phyloP scores from a whole-genome alignment of 73 alveolate genomes.

The Breviolum minutum region DNA sequence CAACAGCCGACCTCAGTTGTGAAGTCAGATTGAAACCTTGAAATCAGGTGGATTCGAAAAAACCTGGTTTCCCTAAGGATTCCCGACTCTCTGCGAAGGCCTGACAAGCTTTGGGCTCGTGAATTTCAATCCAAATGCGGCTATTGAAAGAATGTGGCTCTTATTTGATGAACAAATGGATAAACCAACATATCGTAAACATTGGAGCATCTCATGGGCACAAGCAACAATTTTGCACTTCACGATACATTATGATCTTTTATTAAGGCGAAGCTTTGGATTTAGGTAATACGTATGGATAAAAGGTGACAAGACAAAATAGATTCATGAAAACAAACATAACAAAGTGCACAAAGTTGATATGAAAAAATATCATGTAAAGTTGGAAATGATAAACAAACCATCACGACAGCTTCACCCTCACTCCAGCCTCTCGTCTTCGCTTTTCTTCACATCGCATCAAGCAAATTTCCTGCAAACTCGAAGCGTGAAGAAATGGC shows the following conservation, averaged over 20 bases:
- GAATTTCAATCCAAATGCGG: not conserved
- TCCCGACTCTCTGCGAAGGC: conserved; percentile 83
- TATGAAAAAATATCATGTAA: not conserved
- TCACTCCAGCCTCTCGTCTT: conserved; percentile 61
- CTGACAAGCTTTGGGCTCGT: not conserved
- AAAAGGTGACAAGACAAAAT: too few relatives aligned
- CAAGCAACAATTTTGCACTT: too few relatives aligned
- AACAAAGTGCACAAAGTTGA: not conserved
- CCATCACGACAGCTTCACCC: not conserved
- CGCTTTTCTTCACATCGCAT: conserved; percentile 88
- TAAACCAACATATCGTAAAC: too few relatives aligned
- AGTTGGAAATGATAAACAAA: too few relatives aligned
- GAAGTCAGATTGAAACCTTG: not conserved
- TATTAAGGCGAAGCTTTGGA: too few relatives aligned
- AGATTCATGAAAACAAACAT: too few relatives aligned
- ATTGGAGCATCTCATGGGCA: too few relatives aligned
- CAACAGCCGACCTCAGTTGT: conserved; percentile 53
- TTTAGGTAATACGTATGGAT: too few relatives aligned
- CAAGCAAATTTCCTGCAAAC: conserved; percentile 64
- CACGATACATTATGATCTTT: too few relatives aligned
- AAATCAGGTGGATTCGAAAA: not conserved
- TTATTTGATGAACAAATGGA: not conserved
- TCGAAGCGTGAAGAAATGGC: too few relatives aligned
- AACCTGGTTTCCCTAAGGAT: not conserved
- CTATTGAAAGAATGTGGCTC: not conserved